phyloP scores from a whole-genome alignment of 352 stramenopile species.

The Phytophthora aleatoria region DNA sequence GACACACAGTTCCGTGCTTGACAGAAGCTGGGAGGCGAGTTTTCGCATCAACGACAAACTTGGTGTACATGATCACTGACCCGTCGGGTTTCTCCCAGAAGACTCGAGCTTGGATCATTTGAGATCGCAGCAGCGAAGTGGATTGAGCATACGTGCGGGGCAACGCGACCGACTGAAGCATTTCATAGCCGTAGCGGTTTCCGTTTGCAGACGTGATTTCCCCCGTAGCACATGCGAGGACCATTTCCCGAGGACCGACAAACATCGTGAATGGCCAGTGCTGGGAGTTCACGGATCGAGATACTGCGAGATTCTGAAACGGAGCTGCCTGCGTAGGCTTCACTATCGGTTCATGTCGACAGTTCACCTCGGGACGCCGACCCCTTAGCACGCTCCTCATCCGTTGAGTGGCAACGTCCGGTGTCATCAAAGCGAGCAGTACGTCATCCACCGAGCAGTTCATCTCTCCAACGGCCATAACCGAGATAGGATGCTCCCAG shows the following conservation, averaged over 20 bases:
- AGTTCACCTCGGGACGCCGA: slow-evolving; percentile 19
- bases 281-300: slow-evolving; percentile 19
- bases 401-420: slow-evolving; percentile 19
- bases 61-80: slow-evolving; percentile 24
- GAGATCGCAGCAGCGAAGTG: slow-evolving; percentile 12
- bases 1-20: slow-evolving; percentile 21
- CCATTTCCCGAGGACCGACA: slow-evolving; percentile 20
- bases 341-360: slow-evolving; percentile 10
- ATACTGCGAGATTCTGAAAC: slow-evolving; percentile 21
- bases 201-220: slow-evolving; percentile 14
- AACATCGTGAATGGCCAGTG: slow-evolving; percentile 29
- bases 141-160: slow-evolving; percentile 7
- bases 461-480: slow-evolving; percentile 20
- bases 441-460: slow-evolving; percentile 26
- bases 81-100: slow-evolving; percentile 26
- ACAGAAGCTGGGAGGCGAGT: slow-evolving; percentile 22
- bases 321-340: slow-evolving; percentile 4
- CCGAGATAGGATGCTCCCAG: slow-evolving; percentile 25
- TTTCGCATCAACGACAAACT: slow-evolving; percentile 22
- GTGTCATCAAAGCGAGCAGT: slow-evolving; percentile 15
- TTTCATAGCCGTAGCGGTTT: slow-evolving; percentile 25
- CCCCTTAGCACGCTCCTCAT: slow-evolving; percentile 18
- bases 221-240: slow-evolving; percentile 17
- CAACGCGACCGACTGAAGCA: slow-evolving; percentile 24
- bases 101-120: slow-evolving; percentile 20